These are phyloP conservation scores for Pseudogymnoascus sp. DNA, from an alignment of 2,329 filamentous ascomycete genomes.

Conservation along the genomic window DNA sequence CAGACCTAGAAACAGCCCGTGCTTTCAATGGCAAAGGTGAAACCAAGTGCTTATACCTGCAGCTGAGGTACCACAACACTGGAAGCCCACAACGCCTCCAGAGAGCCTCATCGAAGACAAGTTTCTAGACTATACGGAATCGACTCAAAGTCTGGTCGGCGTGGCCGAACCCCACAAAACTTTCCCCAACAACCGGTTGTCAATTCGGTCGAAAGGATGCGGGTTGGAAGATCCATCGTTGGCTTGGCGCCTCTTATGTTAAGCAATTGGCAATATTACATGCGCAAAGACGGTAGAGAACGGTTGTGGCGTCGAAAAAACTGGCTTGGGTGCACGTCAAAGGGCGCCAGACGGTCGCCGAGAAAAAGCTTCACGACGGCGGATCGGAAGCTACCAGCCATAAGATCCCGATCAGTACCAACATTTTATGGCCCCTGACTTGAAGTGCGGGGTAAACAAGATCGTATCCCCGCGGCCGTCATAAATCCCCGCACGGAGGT, in stretches of 20 bases:
- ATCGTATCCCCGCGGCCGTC: background rate
- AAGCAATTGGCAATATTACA: background rate
- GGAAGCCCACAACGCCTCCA: background rate
- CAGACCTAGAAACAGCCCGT: background rate
- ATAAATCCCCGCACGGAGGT: background rate
- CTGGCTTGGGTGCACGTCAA: background rate
- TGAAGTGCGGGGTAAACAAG: slow-evolving; percentile 2
- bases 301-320: background rate
- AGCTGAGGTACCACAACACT: background rate
- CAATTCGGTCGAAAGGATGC: background rate
- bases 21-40: background rate
- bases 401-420: background rate
- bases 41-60: background rate
- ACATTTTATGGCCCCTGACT: background rate
- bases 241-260: background rate
- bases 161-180: background rate
- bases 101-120: background rate
- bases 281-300: background rate
- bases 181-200: background rate
- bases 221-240: too few species aligned
- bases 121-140: background rate
- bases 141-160: background rate
- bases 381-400: background rate
- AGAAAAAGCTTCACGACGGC: background rate
- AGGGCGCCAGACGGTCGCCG: background rate